Percentiles rank a stretch among this genome's conserved stretches.
Conservation (phyloP, 2,329 filamentous ascomycete species). For the Falciphora oryzae region DNA sequence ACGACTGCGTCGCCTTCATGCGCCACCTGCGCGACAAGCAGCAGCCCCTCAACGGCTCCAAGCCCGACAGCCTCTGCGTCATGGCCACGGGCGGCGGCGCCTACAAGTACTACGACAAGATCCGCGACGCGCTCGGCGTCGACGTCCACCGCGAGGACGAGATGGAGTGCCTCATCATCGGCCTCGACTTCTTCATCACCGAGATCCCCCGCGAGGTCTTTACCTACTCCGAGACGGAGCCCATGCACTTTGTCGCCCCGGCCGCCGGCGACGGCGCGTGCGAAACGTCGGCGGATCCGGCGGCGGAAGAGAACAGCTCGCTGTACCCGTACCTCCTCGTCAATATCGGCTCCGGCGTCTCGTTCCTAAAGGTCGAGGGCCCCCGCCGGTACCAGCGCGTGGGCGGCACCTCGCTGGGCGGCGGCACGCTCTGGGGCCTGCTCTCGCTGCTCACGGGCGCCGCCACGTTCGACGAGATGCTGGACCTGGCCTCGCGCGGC, state of each 20-base stretch:
- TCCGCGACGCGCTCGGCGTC: constrained; percentile 75
- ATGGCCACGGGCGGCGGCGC: constrained; percentile 96
- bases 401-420: constrained; percentile 88
- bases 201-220: constrained; percentile 97
- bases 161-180: constrained; percentile 97
- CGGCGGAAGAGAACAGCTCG: constrained; percentile 36
- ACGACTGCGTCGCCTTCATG: constrained; percentile 91
- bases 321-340: constrained; percentile 97
- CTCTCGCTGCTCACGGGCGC: constrained; percentile 90
- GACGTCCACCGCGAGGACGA: constrained; percentile 92
- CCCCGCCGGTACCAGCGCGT: constrained; percentile 83
- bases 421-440: constrained; percentile 95
- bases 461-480: constrained; percentile 95
- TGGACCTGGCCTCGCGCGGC: constrained; percentile 81
- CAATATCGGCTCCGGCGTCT: constrained; percentile 96
- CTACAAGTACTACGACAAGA: constrained; percentile 93
- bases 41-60: constrained; percentile 65
- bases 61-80: constrained; percentile 70
- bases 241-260: constrained; percentile 81
- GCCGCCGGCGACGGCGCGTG: constrained; percentile 25
- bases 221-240: constrained; percentile 85
- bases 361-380: constrained; percentile 93
- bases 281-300: not conserved
- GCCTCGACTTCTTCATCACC: constrained; percentile 97
- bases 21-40: constrained; percentile 78